Conservation (phyloP, 2,329 filamentous ascomycete genomes). For the Conoideocrella luteorostrata region DNA sequence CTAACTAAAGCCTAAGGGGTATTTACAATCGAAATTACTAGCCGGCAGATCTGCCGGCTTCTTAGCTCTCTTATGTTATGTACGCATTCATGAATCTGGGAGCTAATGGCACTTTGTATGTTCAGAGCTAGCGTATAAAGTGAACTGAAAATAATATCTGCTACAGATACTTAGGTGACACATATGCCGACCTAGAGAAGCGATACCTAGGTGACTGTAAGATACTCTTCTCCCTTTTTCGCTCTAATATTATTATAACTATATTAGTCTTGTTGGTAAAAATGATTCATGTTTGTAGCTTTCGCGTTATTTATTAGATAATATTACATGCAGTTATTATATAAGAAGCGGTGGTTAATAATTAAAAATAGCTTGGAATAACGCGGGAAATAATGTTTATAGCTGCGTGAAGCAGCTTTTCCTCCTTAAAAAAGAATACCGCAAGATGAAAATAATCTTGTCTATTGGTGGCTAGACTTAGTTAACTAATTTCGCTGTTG, state of each 20-base stretch:
- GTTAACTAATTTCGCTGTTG: slow-evolving; percentile 65
- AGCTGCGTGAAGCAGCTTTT: slow-evolving; percentile 77
- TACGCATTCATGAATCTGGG: slow-evolving; percentile 76
- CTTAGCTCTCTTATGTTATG: slow-evolving; percentile 69
- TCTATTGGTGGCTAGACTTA: slow-evolving; percentile 86
- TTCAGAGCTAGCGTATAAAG: no score
- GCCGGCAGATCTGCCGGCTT: slow-evolving; percentile 61
- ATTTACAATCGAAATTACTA: slow-evolving; percentile 72
- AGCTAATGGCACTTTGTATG: slow-evolving; percentile 64
- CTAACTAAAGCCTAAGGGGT: slow-evolving; percentile 39
- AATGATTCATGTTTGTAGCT: no score
- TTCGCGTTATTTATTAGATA: no score
- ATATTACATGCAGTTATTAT: no score
- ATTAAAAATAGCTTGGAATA: slow-evolving; percentile 58
- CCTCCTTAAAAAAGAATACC: slow-evolving; percentile 68
- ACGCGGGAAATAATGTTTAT: slow-evolving; percentile 65
- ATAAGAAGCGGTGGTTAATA: no score
- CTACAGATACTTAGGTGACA: slow-evolving; percentile 55
- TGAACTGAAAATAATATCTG: no score
- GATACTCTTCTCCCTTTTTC: slow-evolving; percentile 18
- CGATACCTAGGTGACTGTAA: slow-evolving; percentile 65
- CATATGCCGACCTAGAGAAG: slow-evolving; percentile 65
- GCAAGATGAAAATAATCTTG: slow-evolving; percentile 72
- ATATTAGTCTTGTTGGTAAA: no score
- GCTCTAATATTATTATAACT: background rate